Conservation (phyloP, 2,329 filamentous ascomycete genomes). For the Penicillium janthinellum region DNA sequence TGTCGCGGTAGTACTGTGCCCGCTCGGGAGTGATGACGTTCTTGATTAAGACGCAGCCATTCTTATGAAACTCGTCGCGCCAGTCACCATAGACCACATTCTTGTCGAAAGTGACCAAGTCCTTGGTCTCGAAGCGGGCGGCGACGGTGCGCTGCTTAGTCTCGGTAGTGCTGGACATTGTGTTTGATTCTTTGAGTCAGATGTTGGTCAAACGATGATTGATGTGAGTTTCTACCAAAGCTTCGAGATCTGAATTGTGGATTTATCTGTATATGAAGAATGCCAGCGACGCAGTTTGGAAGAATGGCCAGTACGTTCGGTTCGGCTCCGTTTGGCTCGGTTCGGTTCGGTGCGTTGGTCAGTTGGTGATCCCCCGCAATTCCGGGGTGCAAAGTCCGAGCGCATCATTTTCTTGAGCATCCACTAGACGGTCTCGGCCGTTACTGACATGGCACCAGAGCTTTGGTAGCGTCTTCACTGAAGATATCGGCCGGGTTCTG, state of each 20-base stretch:
- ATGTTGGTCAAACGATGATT: neutral
- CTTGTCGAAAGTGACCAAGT: conserved; percentile 4
- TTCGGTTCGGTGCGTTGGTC: neutral
- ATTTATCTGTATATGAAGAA: neutral
- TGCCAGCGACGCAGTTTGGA: too few species aligned
- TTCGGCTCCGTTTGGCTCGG: neutral
- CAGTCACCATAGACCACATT: neutral
- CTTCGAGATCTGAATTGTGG: neutral
- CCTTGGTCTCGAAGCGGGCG: conserved; percentile 2
- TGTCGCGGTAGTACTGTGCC: conserved; percentile 38
- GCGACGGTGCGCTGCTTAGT: neutral
- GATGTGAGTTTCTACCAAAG: neutral
- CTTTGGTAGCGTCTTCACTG: too few species aligned
- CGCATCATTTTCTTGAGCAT: too few species aligned
- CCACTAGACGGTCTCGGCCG: neutral
- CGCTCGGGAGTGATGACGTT: conserved; percentile 1
- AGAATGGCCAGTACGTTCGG: neutral
- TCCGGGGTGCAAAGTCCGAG: neutral
- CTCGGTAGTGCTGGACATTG: conserved; percentile 1
- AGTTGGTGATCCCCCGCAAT: neutral
- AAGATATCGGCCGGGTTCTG: neutral
- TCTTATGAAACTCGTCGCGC: conserved; percentile 3
- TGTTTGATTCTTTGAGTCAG: neutral
- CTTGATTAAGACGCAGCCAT: conserved; percentile 4
- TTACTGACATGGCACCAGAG: too few species aligned